phyloP scores from a whole-genome alignment of 1,284 basidiomycete genomes.

The Sporisorium graminicola region DNA sequence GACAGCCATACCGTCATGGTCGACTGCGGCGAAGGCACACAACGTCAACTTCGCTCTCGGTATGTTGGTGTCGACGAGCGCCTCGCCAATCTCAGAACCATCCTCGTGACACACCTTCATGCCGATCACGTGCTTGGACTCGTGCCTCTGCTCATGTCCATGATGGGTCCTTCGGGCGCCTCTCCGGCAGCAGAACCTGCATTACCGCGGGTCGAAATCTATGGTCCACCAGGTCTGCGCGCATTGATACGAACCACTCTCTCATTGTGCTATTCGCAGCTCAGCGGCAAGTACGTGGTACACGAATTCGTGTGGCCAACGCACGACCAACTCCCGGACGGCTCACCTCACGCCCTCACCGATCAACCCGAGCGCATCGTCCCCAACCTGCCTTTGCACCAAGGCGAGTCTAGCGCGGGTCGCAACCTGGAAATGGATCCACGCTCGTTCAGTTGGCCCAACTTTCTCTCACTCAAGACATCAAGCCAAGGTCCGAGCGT shows the following conservation, averaged over 20 bases:
- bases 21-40: conserved; percentile 68
- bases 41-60: conserved; percentile 58
- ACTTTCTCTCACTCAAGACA: conserved; percentile 45
- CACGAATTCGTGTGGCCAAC: conserved; percentile 66
- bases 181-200: conserved; percentile 14
- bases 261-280: conserved; percentile 61
- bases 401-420: conserved; percentile 56
- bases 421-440: conserved; percentile 56
- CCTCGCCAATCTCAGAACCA: conserved; percentile 58
- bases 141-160: conserved; percentile 64
- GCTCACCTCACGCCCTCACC: conserved; percentile 16
- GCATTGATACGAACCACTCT: conserved; percentile 64
- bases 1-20: conserved; percentile 62
- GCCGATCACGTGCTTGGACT: conserved; percentile 65
- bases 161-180: conserved; percentile 60
- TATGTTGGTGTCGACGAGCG: conserved; percentile 59
- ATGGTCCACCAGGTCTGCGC: conserved; percentile 63
- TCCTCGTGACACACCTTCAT: conserved; percentile 67
- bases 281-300: conserved; percentile 62
- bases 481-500: conserved; percentile 39
- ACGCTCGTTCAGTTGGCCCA: conserved; percentile 55
- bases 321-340: conserved; percentile 8
- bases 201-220: conserved; percentile 57
- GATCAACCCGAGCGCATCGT: conserved; percentile 38
- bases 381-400: conserved; percentile 59